These are phyloP conservation scores for Salvia miltiorrhiza DNA, from an alignment of 257 asterid genomes.

Conservation along the genomic window DNA sequence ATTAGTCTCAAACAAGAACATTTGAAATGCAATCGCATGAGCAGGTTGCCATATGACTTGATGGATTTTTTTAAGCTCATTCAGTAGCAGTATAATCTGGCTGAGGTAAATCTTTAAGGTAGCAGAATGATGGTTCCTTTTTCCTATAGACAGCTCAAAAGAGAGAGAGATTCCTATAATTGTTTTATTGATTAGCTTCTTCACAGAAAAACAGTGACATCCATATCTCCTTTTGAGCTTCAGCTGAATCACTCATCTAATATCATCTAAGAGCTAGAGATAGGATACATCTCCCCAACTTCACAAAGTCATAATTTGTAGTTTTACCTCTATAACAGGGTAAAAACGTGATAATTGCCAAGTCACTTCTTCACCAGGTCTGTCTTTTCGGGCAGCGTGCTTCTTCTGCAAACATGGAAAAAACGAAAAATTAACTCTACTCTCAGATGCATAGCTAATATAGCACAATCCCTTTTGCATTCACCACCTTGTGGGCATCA, in stretches of 20 bases:
- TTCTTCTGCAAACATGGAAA: slow-evolving; percentile 59
- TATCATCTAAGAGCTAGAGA: background rate
- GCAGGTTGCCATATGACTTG: background rate
- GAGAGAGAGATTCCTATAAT: background rate
- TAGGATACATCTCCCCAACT: slow-evolving; percentile 13
- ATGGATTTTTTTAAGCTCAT: background rate
- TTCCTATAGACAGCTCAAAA: background rate
- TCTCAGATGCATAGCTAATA: slow-evolving; percentile 17
- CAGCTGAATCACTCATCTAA: background rate
- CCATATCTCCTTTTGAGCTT: slow-evolving; percentile 12
- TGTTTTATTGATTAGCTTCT: slow-evolving; percentile 6
- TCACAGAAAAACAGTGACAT: slow-evolving; percentile 2
- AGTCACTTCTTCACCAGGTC: slow-evolving; percentile 65
- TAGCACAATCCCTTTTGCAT: slow-evolving; percentile 3
- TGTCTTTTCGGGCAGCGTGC: slow-evolving; percentile 85
- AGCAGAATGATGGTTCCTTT: background rate
- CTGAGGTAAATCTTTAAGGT: background rate
- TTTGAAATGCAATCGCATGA: background rate
- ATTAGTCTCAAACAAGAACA: background rate
- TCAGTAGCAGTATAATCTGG: background rate
- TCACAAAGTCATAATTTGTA: slow-evolving; percentile 3
- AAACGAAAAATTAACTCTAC: slow-evolving; percentile 2
- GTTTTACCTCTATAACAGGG: slow-evolving; percentile 88
- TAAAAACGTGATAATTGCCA: slow-evolving; percentile 97
- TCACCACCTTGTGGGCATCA: slow-evolving; percentile 83